Evolutionary conservation across 139 green algal species (phyloP), one percentile per base, ranked within the genome.

Genomic region (Marvania coccoides): DNA sequence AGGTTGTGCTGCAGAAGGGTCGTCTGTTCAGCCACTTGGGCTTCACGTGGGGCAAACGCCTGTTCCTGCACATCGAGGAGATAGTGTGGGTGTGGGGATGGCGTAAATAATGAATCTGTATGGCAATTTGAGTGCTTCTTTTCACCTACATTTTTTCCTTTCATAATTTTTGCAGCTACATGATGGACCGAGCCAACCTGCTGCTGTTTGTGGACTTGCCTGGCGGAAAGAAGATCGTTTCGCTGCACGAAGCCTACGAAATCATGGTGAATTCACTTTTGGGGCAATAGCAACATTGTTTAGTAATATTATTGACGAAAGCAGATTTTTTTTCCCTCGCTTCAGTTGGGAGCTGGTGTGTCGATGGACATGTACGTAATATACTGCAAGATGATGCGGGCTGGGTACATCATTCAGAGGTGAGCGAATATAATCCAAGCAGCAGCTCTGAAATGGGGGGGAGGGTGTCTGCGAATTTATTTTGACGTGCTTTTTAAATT

Each of bases 121-220:
- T 19, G 19, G 42, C 19, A 19, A 28, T 51, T 51, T 51, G 19
- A 51, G n/a, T n/a, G n/a, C n/a, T n/a, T 51, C 42, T 19, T 28
- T 51, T 19, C 42, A 51, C 19, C 42, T 51, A 19, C 46, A 66
- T 53, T 46, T 66, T n/a, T n/a, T n/a, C n/a, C n/a, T n/a, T n/a
- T n/a, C n/a, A n/a, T n/a, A n/a, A n/a, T n/a, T n/a, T 28, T n/a
- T 9, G 40, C 65, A 72, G 65, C 38, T 73, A 67, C 46, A 29
- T 73, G 7, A 46, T 74, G 15, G 72, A 79, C 60, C 69, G 72
- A 14, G 65, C 65, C 48, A 79, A 70, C 51, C 51, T 79, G 59
- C 34, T 79, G 23, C 47, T 79, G 19, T 74, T 79, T 31, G 26
- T 69, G 12, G 14, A 14, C 23, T 8, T 23, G 31, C 5, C 15